Evolutionary conservation across 192 early-diverging fungal species (phyloP).

Genomic region (Coemansia umbellata): DNA sequence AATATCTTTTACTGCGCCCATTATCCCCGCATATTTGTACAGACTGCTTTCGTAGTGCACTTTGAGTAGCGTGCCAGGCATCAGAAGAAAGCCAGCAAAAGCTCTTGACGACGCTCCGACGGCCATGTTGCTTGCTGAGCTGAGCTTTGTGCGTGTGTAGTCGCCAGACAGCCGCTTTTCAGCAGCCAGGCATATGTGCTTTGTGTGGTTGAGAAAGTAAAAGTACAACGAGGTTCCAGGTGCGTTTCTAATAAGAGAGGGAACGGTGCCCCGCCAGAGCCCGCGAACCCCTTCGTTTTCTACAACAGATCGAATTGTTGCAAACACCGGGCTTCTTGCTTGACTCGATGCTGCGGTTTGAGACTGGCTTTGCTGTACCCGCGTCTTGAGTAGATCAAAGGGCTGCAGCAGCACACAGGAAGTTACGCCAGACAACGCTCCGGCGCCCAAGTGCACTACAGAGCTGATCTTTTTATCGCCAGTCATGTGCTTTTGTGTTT

Average conservation of each 20-base stretch:
- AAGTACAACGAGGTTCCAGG: constrained; percentile 61
- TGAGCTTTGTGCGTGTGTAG: constrained; percentile 27
- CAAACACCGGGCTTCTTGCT: constrained; percentile 30
- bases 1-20: constrained; percentile 64
- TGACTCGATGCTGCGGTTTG: neutral
- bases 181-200: constrained; percentile 8
- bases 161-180: constrained; percentile 21
- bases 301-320: constrained; percentile 61
- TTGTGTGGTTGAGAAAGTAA: constrained; percentile 52
- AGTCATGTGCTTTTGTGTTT: constrained; percentile 8
- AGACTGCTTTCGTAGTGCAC: constrained; percentile 87
- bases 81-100: constrained; percentile 79
- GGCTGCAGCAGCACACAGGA: constrained; percentile 83
- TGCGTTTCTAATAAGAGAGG: constrained; percentile 41
- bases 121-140: constrained; percentile 62
- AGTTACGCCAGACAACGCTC: constrained; percentile 71
- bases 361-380: constrained; percentile 59
- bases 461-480: constrained; percentile 31
- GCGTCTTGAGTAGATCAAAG: constrained; percentile 82
- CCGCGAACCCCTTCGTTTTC: constrained; percentile 38
- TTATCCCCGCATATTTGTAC: constrained; percentile 75
- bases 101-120: constrained; percentile 68
- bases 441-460: constrained; percentile 66
- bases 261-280: constrained; percentile 51
- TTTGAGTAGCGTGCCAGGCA: constrained; percentile 94